Conservation (phyloP, 192 early-diverging fungal genomes). For the Thamnidium elegans region DNA sequence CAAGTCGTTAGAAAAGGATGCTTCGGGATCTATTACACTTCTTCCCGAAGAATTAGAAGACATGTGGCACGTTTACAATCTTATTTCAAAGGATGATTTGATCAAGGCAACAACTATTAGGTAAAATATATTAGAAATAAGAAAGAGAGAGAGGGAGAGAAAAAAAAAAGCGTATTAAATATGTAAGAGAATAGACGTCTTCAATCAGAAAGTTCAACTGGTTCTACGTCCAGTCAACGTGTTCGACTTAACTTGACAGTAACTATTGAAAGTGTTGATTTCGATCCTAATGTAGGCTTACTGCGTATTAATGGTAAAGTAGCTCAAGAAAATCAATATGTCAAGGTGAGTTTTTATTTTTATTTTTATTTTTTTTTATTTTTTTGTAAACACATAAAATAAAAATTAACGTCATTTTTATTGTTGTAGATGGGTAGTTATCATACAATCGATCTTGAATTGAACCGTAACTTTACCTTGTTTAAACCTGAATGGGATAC, state of each 20-base stretch:
- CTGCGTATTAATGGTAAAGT: constrained; percentile 89
- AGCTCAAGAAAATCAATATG: constrained; percentile 81
- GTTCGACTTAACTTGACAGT: constrained; percentile 82
- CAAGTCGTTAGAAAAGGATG: constrained; percentile 73
- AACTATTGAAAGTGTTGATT: constrained; percentile 80
- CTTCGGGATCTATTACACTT: constrained; percentile 78
- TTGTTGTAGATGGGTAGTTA: constrained; percentile 75
- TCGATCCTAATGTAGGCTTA: constrained; percentile 82
- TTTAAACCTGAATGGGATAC: constrained; percentile 91
- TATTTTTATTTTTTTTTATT: no score
- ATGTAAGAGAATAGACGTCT: constrained; percentile 58
- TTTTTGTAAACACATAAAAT: not conserved
- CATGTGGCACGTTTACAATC: constrained; percentile 97
- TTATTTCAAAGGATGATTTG: constrained; percentile 81
- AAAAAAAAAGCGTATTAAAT: no score
- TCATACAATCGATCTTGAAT: constrained; percentile 92
- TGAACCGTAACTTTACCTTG: constrained; percentile 85
- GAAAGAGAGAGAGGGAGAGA: no score
- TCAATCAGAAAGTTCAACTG: constrained; percentile 83
- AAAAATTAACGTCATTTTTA: constrained; percentile 1
- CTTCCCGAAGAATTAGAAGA: constrained; percentile 91
- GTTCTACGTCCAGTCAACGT: constrained; percentile 80
- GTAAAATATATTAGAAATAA: constrained; percentile 31
- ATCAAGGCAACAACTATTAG: constrained; percentile 84
- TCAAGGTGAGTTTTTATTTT: constrained; percentile 74